These are phyloP conservation scores for Gaertneriomyces semiglobifer DNA, from an alignment of 192 early-diverging fungal species.

Conservation along the genomic window DNA sequence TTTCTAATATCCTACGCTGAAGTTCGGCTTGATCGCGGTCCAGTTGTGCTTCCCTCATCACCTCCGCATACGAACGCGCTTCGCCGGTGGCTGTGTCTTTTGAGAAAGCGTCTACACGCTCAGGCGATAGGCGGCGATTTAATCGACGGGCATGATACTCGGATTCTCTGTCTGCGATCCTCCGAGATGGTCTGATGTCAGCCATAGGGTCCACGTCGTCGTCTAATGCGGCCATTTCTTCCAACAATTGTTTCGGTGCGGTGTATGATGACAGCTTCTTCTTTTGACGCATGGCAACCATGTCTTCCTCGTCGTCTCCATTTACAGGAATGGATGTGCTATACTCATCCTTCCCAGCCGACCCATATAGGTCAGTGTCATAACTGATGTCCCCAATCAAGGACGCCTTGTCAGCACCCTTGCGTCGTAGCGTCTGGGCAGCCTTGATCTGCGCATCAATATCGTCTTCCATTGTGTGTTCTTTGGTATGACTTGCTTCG, in stretches of 20 bases:
- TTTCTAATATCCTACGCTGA: slow-evolving; percentile 67
- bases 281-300: slow-evolving; percentile 39
- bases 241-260: slow-evolving; percentile 72
- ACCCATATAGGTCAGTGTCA: slow-evolving; percentile 73
- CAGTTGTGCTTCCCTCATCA: slow-evolving; percentile 80
- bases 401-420: slow-evolving; percentile 27
- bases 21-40: slow-evolving; percentile 78
- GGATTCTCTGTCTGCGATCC: slow-evolving; percentile 80
- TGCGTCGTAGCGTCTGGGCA: slow-evolving; percentile 41
- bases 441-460: slow-evolving; percentile 54
- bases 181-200: slow-evolving; percentile 54
- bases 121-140: slow-evolving; percentile 75
- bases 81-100: slow-evolving; percentile 39
- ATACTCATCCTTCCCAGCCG: slow-evolving; percentile 54
- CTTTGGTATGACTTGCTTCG: too few species aligned
- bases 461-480: slow-evolving; percentile 32
- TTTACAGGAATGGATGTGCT: slow-evolving; percentile 59
- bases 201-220: slow-evolving; percentile 43
- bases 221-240: slow-evolving; percentile 56
- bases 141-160: slow-evolving; percentile 81
- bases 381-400: slow-evolving; percentile 32
- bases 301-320: slow-evolving; percentile 52
- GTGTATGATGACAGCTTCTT: slow-evolving; percentile 70
- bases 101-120: slow-evolving; percentile 75
- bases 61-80: slow-evolving; percentile 73